Evolutionary conservation across 148 eudicot genomes (phyloP), one percentile per base, ranked within the genome.

Genomic region (Rhododendron ovatum): DNA sequence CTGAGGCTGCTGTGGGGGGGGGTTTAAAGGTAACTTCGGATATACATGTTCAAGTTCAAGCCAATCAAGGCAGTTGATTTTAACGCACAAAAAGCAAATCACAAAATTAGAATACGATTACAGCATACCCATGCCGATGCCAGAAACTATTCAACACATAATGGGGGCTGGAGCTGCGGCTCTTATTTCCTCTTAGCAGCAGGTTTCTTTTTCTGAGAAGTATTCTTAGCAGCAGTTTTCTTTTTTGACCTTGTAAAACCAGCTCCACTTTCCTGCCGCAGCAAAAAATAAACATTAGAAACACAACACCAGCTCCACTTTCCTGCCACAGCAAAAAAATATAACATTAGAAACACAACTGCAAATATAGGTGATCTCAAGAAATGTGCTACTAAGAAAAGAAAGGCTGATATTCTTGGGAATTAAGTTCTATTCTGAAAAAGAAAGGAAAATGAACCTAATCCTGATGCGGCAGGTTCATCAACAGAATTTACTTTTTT

Each of bases 191-290:
- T 78, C 81, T 78, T 78, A 51, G 81, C 35, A 45, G 81, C 81
- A 78, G 81, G 14, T 45, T 45, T 78, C 81, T 14, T 78, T 55
- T 35, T 35, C n/a, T 45, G 53, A 35, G 37, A 35, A 35, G 37
- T 35, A 35, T 35, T 35, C 37, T 35, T 35, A 35, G 55, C 81
- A 45, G 53, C 35, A 12, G 81, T 5, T 84, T 89, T 93, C 82
- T 88, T 95, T 88, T 88, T 91, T 90, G 76, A 79, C 92, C 80
- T 87, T 95, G 88, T 89, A 91, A 26, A 89, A 48, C 82, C 83
- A 91, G 63, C 86, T 88, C 37, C 37, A 35, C 37, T 35, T 35
- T 35, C 37, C 37, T 35, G 37, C 37, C 37, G 37, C 37, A 35
- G 37, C 37, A 35, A 35, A 35, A 35, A 35, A 1, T 35, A 35